Evolutionary conservation across 371 early-diverging fungal genomes (phyloP).

Genomic region (Lichtheimia ornata): DNA sequence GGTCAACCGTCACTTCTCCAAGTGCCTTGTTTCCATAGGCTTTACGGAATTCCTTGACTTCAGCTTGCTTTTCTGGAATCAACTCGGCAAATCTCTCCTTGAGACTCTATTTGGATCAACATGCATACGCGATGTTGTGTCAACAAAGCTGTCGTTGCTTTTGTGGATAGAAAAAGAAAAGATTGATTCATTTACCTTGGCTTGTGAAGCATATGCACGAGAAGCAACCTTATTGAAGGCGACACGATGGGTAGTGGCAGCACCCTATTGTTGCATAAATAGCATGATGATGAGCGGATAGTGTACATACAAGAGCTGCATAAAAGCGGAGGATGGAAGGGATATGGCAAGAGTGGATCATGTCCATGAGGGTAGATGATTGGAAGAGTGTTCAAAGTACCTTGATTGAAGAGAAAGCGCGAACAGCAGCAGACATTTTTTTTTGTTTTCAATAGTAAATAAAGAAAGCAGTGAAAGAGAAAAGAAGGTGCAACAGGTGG

Average conservation of each 20-base stretch:
- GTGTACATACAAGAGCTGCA: no score
- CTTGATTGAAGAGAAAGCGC: constrained; percentile 44
- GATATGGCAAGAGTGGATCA: not conserved
- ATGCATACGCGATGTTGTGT: not conserved
- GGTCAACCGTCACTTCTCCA: constrained; percentile 95
- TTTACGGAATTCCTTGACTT: constrained; percentile 90
- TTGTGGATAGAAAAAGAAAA: no score
- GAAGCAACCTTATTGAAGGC: constrained; percentile 32
- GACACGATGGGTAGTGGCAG: constrained; percentile 28
- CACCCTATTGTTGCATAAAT: constrained; percentile 8
- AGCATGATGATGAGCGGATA: no score
- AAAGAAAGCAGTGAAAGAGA: not conserved
- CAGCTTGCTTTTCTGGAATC: constrained; percentile 92
- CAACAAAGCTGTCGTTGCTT: constrained; percentile 4
- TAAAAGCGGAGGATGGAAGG: no score
- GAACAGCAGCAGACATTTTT: constrained; percentile 38
- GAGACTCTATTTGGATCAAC: constrained; percentile 55
- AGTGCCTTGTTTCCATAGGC: constrained; percentile 88
- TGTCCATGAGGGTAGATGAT: not conserved
- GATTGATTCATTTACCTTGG: constrained; percentile 28
- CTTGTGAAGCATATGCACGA: constrained; percentile 45
- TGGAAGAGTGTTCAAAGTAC: constrained; percentile 11
- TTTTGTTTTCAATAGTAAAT: not conserved
- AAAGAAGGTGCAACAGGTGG: no score
- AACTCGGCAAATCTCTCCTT: constrained; percentile 92